Percentiles rank a stretch among this genome's conserved stretches.
Conservation (phyloP, 768 basidiomycete species). For the Hemileccinum impolitum region DNA sequence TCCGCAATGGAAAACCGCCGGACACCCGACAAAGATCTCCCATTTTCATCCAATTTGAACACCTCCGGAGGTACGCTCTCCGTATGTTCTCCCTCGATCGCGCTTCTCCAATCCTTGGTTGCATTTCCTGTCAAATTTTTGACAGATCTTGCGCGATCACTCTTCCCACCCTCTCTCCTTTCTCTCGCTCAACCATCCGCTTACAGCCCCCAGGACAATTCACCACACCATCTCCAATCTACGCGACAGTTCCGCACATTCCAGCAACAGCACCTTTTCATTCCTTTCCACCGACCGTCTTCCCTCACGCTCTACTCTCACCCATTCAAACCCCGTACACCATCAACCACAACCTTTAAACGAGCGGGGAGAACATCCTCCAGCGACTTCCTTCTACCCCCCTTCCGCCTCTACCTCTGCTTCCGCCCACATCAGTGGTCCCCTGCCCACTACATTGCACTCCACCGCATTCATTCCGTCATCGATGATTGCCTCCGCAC, state of each 20-base stretch:
- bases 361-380: background rate
- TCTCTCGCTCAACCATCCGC: slow-evolving; percentile 4
- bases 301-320: background rate
- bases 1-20: slow-evolving; percentile 27
- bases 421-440: background rate
- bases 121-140: slow-evolving; percentile 6
- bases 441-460: slow-evolving; percentile 1
- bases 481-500: slow-evolving; percentile 52
- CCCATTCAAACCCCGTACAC: slow-evolving; percentile 1
- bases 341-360: background rate
- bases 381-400: background rate
- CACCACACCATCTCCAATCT: background rate
- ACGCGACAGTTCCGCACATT: background rate
- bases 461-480: slow-evolving; percentile 1
- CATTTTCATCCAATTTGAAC: slow-evolving; percentile 8
- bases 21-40: slow-evolving; percentile 13
- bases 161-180: background rate
- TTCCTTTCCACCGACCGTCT: slow-evolving; percentile 1
- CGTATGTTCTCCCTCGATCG: slow-evolving; percentile 10
- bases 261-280: background rate
- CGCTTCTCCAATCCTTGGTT: slow-evolving; percentile 6
- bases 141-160: slow-evolving; percentile 18
- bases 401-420: background rate
- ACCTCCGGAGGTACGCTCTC: slow-evolving; percentile 27
- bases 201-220: slow-evolving; percentile 9